Evolutionary conservation across 2,329 filamentous ascomycete species (phyloP).

Genomic region (Colletotrichum brevisporum): DNA sequence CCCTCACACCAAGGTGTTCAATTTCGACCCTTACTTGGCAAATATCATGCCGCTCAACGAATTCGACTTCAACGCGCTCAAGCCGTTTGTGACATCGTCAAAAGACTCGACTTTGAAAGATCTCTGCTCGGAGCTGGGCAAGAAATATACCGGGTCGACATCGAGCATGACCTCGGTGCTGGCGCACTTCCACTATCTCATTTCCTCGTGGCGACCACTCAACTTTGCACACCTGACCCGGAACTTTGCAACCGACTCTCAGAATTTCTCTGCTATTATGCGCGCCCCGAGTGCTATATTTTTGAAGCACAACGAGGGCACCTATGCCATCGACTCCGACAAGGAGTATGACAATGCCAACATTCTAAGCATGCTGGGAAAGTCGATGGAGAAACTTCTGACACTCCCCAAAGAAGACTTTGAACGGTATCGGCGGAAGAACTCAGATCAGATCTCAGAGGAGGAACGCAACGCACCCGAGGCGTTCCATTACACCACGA

Average conservation of each 20-base stretch:
- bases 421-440: constrained; percentile 83
- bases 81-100: constrained; percentile 92
- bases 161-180: constrained; percentile 95
- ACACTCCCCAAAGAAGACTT: constrained; percentile 87
- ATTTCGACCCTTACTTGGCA: constrained; percentile 95
- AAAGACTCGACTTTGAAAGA: constrained; percentile 80
- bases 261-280: constrained; percentile 79
- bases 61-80: constrained; percentile 91
- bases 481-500: constrained; percentile 87
- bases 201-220: constrained; percentile 86
- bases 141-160: constrained; percentile 93
- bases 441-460: constrained; percentile 77
- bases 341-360: constrained; percentile 91
- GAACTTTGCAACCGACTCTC: constrained; percentile 72
- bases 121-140: constrained; percentile 75
- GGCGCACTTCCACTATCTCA: constrained; percentile 91
- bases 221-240: constrained; percentile 77
- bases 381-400: constrained; percentile 96
- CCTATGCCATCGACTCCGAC: constrained; percentile 95
- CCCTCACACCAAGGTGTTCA: constrained; percentile 87
- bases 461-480: constrained; percentile 81
- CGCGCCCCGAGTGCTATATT: constrained; percentile 85
- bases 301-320: constrained; percentile 83
- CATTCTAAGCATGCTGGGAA: constrained; percentile 91
- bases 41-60: constrained; percentile 93